phyloP scores from a whole-genome alignment of 2,329 filamentous ascomycete species.

The Pyricularia grisea region DNA sequence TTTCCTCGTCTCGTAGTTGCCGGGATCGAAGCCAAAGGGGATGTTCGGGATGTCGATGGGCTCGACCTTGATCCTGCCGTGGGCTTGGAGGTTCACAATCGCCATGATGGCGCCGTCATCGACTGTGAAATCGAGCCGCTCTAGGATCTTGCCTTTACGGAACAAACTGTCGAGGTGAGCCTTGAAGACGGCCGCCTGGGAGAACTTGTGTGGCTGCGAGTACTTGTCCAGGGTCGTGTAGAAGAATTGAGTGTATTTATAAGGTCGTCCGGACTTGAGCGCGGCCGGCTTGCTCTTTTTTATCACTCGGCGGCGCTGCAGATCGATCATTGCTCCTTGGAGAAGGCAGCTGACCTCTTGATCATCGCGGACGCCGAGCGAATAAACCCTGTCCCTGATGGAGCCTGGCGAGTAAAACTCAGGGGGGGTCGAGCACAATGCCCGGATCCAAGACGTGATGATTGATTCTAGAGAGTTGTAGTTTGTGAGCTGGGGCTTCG shows the following conservation, averaged over 20 bases:
- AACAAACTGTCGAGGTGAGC: slow-evolving; percentile 47
- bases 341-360: slow-evolving; percentile 31
- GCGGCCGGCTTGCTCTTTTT: slow-evolving; percentile 50
- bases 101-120: slow-evolving; percentile 59
- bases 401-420: slow-evolving; percentile 36
- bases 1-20: slow-evolving; percentile 61
- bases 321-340: slow-evolving; percentile 34
- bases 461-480: slow-evolving; percentile 11
- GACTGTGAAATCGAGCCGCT: slow-evolving; percentile 31
- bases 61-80: slow-evolving; percentile 44
- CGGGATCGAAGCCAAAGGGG: slow-evolving; percentile 61
- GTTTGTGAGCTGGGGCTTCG: not conserved
- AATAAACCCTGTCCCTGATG: slow-evolving; percentile 41
- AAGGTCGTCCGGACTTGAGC: slow-evolving; percentile 49
- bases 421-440: slow-evolving; percentile 44
- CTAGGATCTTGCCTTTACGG: slow-evolving; percentile 24
- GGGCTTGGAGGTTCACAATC: slow-evolving; percentile 53
- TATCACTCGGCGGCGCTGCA: slow-evolving; percentile 43
- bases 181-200: slow-evolving; percentile 52
- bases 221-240: slow-evolving; percentile 46
- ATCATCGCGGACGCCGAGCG: slow-evolving; percentile 27
- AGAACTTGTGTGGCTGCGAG: slow-evolving; percentile 43
- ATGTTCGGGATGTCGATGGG: slow-evolving; percentile 48
- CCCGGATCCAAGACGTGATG: slow-evolving; percentile 49
- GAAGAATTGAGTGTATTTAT: slow-evolving; percentile 52